These are phyloP conservation scores for Leishmania tropica DNA, from an alignment of 208 protist genomes.

Conservation along the genomic window DNA sequence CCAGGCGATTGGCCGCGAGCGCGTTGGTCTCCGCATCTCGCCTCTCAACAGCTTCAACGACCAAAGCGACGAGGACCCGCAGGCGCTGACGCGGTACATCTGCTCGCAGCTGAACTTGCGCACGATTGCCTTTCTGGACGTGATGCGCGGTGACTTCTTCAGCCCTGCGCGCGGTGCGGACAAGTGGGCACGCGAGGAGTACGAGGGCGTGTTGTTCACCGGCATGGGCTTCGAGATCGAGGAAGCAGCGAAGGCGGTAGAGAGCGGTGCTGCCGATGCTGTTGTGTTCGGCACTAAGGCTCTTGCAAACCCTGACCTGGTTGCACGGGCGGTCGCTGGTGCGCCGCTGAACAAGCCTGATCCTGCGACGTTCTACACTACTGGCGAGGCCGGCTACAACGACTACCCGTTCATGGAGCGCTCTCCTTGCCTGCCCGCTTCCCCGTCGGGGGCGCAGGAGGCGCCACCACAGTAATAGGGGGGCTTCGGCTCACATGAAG, in stretches of 20 bases:
- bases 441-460: not conserved
- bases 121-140: slow-evolving; percentile 51
- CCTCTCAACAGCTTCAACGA: slow-evolving; percentile 59
- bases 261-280: slow-evolving; percentile 42
- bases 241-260: slow-evolving; percentile 43
- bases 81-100: slow-evolving; percentile 50
- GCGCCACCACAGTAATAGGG: not conserved
- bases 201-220: slow-evolving; percentile 52
- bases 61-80: slow-evolving; percentile 38
- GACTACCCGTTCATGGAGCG: slow-evolving; percentile 40
- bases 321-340: slow-evolving; percentile 36
- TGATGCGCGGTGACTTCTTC: slow-evolving; percentile 40
- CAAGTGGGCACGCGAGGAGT: slow-evolving; percentile 46
- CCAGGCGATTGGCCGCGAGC: slow-evolving; percentile 38
- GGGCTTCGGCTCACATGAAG: not conserved
- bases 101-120: slow-evolving; percentile 55
- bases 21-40: slow-evolving; percentile 61
- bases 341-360: slow-evolving; percentile 38
- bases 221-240: slow-evolving; percentile 47
- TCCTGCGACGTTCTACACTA: slow-evolving; percentile 16
- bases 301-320: slow-evolving; percentile 79
- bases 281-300: slow-evolving; percentile 58
- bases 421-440: not conserved
- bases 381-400: slow-evolving; percentile 43
- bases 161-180: slow-evolving; percentile 26